phyloP scores from a whole-genome alignment of 176 grass and related monocot genomes.

The Guadua angustifolia region DNA sequence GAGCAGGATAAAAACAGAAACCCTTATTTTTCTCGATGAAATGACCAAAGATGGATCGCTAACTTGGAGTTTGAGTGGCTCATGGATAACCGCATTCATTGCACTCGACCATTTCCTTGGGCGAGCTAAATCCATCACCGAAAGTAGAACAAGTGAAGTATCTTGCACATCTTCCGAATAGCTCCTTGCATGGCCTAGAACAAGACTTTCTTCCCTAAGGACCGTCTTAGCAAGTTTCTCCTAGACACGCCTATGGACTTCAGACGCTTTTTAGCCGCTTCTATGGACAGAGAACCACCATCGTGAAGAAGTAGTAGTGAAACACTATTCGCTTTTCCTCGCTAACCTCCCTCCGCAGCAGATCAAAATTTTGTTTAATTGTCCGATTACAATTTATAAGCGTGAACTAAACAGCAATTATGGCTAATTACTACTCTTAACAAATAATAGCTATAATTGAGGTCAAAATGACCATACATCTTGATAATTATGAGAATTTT shows the following conservation, averaged over 20 bases:
- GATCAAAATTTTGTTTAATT: neutral
- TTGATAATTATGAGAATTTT: neutral
- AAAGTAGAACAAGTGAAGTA: conserved; percentile 72
- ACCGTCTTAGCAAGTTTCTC: conserved; percentile 61
- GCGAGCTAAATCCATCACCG: conserved; percentile 76
- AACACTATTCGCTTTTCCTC: conserved; percentile 65
- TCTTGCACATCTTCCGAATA: conserved; percentile 89
- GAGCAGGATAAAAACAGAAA: neutral
- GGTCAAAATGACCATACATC: neutral
- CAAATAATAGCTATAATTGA: neutral
- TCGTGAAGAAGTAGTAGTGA: conserved; percentile 49
- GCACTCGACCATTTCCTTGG: conserved; percentile 70
- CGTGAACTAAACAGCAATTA: neutral
- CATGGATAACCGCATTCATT: conserved; percentile 58
- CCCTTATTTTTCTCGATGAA: neutral
- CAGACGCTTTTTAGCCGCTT: conserved; percentile 40
- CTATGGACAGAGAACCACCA: conserved; percentile 46
- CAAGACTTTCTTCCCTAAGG: conserved; percentile 45
- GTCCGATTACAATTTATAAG: neutral
- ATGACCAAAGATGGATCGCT: neutral
- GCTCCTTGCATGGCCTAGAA: conserved; percentile 76
- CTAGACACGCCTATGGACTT: conserved; percentile 36
- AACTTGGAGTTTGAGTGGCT: conserved; percentile 33
- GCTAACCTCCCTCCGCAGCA: conserved; percentile 58
- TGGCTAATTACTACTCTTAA: neutral